Conservation (phyloP, 257 asterid species). For the Paulownia fortunei region DNA sequence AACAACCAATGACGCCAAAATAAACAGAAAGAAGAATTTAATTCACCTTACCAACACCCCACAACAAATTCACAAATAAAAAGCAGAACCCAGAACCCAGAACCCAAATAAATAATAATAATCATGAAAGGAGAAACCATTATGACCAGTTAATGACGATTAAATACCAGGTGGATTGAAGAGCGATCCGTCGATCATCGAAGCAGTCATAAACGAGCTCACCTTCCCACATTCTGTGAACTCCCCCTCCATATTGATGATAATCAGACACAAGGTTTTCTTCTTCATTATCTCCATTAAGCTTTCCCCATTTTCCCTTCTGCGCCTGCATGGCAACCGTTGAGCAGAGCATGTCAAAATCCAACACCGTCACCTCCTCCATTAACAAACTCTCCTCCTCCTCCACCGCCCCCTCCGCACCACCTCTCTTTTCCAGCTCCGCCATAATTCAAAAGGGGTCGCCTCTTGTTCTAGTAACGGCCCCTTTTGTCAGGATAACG, state of each 20-base stretch:
- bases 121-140: not conserved
- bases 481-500: constrained; percentile 17
- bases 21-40: not conserved
- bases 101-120: not conserved
- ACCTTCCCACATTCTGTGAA: constrained; percentile 97
- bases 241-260: constrained; percentile 59
- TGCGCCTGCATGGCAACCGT: constrained; percentile 86
- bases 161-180: constrained; percentile 78
- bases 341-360: constrained; percentile 87
- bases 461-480: constrained; percentile 27
- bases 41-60: not conserved
- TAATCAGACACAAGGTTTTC: constrained; percentile 27
- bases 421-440: constrained; percentile 46
- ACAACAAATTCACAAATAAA: not conserved
- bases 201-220: constrained; percentile 76
- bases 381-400: constrained; percentile 58
- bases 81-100: not conserved
- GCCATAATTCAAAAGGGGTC: constrained; percentile 38
- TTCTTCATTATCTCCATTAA: constrained; percentile 46
- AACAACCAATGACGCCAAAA: not conserved
- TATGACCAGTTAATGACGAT: not conserved
- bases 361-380: constrained; percentile 72
- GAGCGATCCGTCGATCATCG: constrained; percentile 74
- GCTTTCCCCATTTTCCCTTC: constrained; percentile 70
- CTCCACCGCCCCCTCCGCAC: constrained; percentile 36